Conservation (phyloP, 345 rosid genomes). For the Pistacia atlantica region DNA sequence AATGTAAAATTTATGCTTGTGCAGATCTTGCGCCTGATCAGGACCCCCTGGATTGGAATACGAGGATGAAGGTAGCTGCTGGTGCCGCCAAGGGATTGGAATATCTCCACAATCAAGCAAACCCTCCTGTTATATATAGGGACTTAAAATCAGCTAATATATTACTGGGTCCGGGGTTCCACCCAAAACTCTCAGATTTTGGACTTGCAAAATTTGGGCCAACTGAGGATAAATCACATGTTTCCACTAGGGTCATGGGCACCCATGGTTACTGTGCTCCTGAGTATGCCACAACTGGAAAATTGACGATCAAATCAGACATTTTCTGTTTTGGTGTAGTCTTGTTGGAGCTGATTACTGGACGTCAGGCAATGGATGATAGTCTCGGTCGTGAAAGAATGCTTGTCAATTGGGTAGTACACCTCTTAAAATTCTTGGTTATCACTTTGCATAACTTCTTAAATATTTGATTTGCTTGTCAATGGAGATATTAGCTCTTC, state of each 20-base stretch:
- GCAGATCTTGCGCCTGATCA: constrained; percentile 39
- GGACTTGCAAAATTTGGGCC: constrained; percentile 84
- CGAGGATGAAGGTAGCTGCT: constrained; percentile 61
- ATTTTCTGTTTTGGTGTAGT: constrained; percentile 76
- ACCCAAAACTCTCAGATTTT: constrained; percentile 71
- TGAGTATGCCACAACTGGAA: constrained; percentile 60
- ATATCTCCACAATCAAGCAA: constrained; percentile 54
- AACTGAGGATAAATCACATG: constrained; percentile 50
- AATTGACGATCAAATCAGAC: constrained; percentile 58
- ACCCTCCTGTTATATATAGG: constrained; percentile 62
- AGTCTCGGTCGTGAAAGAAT: constrained; percentile 26
- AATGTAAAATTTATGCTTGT: constrained; percentile 5
- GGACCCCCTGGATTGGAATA: constrained; percentile 60
- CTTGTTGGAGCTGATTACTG: constrained; percentile 66
- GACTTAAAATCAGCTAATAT: constrained; percentile 70
- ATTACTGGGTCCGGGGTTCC: constrained; percentile 46
- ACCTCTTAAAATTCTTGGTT: constrained; percentile 5
- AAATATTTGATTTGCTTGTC: neutral
- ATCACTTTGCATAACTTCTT: constrained; percentile 1
- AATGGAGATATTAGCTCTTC: neutral
- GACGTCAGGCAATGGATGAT: constrained; percentile 48
- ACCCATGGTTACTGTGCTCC: constrained; percentile 82
- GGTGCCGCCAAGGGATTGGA: constrained; percentile 69
- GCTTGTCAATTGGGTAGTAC: constrained; percentile 63
- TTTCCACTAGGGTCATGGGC: constrained; percentile 74